Evolutionary conservation across 208 protist species (phyloP).

Genomic region (Novymonas esmeraldas): DNA sequence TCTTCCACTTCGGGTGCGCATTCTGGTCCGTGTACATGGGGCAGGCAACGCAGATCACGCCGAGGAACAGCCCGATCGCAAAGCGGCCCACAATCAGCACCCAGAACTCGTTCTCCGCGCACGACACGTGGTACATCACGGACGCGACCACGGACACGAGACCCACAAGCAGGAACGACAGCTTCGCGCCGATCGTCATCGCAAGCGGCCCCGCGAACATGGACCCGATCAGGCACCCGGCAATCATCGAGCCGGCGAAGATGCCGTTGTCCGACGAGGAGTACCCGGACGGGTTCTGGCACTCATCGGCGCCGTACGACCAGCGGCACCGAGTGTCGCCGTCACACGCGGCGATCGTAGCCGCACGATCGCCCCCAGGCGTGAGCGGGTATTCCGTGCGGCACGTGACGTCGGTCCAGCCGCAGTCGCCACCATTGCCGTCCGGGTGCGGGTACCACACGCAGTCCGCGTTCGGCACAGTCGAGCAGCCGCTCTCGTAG

Average conservation of each 20-base stretch:
- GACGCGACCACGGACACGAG: constrained; percentile 56
- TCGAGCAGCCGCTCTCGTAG: constrained; percentile 36
- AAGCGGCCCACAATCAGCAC: constrained; percentile 72
- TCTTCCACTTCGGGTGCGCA: constrained; percentile 53
- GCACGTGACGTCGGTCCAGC: constrained; percentile 46
- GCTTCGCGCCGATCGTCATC: constrained; percentile 47
- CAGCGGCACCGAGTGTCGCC: constrained; percentile 49
- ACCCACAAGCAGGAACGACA: constrained; percentile 63
- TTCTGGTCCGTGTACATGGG: constrained; percentile 83
- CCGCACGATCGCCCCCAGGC: not conserved
- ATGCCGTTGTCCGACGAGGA: constrained; percentile 65
- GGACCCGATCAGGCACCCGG: constrained; percentile 79
- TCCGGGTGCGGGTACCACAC: constrained; percentile 32
- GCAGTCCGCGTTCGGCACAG: constrained; percentile 56
- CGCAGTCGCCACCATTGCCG: constrained; percentile 25
- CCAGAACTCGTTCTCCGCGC: constrained; percentile 61
- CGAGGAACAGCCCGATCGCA: constrained; percentile 73
- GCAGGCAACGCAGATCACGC: constrained; percentile 59
- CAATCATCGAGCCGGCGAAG: constrained; percentile 84
- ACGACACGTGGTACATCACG: constrained; percentile 67
- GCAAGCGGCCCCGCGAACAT: constrained; percentile 58
- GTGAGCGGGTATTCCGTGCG: constrained; percentile 15
- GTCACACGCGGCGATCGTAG: constrained; percentile 13
- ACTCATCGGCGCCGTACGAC: constrained; percentile 50
- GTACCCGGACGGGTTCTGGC: constrained; percentile 62